Conservation (phyloP, 139 green algal genomes). For the Monoraphidium neglectum region DNA sequence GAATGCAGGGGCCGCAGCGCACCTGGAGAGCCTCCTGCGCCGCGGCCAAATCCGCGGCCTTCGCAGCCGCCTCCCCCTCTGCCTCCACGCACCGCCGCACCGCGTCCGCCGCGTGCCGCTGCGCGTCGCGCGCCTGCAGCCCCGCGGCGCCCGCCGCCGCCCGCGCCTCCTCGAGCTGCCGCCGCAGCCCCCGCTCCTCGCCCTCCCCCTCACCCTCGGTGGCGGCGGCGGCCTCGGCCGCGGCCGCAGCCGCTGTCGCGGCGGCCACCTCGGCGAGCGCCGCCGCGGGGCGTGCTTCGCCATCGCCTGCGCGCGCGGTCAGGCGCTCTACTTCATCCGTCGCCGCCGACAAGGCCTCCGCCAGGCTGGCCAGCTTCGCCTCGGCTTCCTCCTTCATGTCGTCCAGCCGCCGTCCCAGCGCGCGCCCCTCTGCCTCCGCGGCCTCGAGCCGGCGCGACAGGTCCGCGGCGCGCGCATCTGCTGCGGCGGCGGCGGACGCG, state of each 20-base stretch:
- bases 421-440: neutral
- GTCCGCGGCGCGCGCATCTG: neutral
- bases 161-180: conserved; percentile 7
- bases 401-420: conserved; percentile 10
- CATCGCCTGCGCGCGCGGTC: neutral
- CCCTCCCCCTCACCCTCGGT: neutral
- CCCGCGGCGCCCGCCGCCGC: no score
- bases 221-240: neutral
- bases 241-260: neutral
- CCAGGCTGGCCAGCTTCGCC: neutral
- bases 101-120: neutral
- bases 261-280: neutral
- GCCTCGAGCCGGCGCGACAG: conserved; percentile 21
- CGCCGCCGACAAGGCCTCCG: neutral
- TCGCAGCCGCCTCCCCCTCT: neutral
- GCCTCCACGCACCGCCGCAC: neutral
- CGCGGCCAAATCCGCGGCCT: no score
- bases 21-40: neutral
- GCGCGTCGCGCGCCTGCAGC: no score
- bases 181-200: neutral
- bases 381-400: conserved; percentile 1
- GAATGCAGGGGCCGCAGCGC: neutral
- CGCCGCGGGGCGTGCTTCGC: neutral
- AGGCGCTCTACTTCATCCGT: conserved; percentile 18
- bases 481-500: no score